phyloP scores from a whole-genome alignment of 495 filamentous ascomycete genomes.

The Aspergillus heteromorphus region DNA sequence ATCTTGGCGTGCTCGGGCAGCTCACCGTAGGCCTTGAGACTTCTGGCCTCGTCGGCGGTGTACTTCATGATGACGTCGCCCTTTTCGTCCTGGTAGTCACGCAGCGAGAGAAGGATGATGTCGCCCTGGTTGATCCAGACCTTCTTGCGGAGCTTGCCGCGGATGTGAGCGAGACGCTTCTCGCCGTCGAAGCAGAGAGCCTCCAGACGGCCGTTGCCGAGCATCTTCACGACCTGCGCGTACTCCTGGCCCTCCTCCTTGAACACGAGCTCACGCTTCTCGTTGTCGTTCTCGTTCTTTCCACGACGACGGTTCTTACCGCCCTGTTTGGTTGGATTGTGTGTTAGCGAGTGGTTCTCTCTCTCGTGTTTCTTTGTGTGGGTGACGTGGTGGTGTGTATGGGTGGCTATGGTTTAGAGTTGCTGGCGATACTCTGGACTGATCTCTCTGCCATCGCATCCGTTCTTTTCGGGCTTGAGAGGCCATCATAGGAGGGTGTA shows the following conservation, averaged over 20 bases:
- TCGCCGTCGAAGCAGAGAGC: conserved; percentile 96
- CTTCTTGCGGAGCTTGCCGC: conserved; percentile 96
- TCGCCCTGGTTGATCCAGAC: conserved; percentile 99
- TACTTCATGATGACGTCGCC: conserved; percentile 99
- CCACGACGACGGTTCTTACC: conserved; percentile 98
- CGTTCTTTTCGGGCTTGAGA: not conserved
- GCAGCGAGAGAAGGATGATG: conserved; percentile 93
- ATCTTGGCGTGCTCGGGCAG: conserved; percentile 97
- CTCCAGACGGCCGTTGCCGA: conserved; percentile 95
- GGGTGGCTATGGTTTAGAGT: too few relatives aligned
- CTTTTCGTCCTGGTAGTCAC: conserved; percentile 99
- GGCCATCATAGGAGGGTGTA: not conserved
- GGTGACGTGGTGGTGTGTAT: too few relatives aligned
- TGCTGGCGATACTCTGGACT: not conserved
- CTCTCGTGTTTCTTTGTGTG: not conserved
- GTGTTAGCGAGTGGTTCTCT: conserved; percentile 17
- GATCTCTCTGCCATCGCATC: not conserved
- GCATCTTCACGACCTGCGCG: conserved; percentile 97
- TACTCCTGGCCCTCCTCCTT: conserved; percentile 99
- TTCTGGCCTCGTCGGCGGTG: conserved; percentile 91
- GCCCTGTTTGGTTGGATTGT: conserved; percentile 52
- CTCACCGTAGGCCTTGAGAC: conserved; percentile 93
- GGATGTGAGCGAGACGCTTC: conserved; percentile 48
- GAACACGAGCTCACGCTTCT: conserved; percentile 98
- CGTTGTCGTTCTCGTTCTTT: conserved; percentile 99